phyloP scores from a whole-genome alignment of 176 grass and related monocot species.

The Ampelocalamus luodianensis region DNA sequence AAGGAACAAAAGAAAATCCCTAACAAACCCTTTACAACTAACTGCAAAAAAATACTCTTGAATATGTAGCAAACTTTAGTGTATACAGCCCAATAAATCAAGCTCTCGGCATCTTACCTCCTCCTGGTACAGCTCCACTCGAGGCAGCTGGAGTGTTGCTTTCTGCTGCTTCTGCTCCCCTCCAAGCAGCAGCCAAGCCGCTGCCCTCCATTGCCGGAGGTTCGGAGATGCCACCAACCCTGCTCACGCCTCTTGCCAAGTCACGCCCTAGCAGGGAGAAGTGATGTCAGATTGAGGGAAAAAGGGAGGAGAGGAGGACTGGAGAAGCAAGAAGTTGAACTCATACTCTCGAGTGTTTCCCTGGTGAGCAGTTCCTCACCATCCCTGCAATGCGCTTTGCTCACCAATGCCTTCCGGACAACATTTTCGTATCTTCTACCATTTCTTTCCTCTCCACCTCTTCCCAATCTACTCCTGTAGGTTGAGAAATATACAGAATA shows the following conservation, averaged over 20 bases:
- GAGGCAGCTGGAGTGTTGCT: not conserved
- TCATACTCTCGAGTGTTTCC: not conserved
- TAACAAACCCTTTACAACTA: not conserved
- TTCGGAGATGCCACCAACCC: not conserved
- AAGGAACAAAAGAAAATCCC: not conserved
- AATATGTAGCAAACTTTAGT: not conserved
- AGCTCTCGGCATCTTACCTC: slow-evolving; percentile 27
- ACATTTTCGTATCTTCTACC: too few relatives aligned
- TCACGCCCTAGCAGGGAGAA: slow-evolving; percentile 32
- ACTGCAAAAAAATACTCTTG: not conserved
- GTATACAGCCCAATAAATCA: not conserved
- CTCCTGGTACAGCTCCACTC: not conserved
- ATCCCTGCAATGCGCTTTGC: too few relatives aligned
- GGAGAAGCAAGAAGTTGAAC: not conserved
- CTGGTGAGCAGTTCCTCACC: too few relatives aligned
- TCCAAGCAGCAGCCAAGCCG: not conserved
- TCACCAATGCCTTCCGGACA: too few relatives aligned
- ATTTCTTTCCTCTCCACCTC: too few relatives aligned
- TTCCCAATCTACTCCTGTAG: too few relatives aligned
- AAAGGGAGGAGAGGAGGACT: not conserved
- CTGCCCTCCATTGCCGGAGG: not conserved
- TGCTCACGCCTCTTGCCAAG: not conserved
- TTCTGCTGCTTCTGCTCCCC: not conserved
- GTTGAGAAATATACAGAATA: too few relatives aligned
- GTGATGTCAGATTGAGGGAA: slow-evolving; percentile 2